Evolutionary conservation across 768 basidiomycete genomes (phyloP), one percentile per base, ranked within the genome.

Genomic region (Xerocomellus chrysenteron): DNA sequence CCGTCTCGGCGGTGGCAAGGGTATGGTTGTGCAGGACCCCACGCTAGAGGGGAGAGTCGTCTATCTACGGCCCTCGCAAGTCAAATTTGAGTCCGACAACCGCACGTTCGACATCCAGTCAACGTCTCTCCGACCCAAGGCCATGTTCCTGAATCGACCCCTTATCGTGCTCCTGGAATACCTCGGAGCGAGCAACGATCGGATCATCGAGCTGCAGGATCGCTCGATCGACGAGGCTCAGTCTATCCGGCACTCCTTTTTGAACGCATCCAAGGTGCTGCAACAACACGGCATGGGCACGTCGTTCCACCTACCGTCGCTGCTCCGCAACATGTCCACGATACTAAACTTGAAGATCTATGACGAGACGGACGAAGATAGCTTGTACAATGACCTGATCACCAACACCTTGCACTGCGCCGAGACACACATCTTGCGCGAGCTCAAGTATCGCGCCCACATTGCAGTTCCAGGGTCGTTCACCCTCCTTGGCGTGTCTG

Each of bases 401-500:
- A 59, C 63, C 37, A 74, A 71, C 0, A 46, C 70, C 11, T 42
- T 83, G 49, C 66, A 70, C 32, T 79, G 70, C 52, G 74, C 72
- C 1, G 73, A 73, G 40, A 78, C 75, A 8, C 78, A 82, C 57
- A 72, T 79, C 11, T 68, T 84, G 32, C 75, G 82, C 7, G 77
- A 79, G 47, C 70, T 84, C 64, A 83, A 83, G 62, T 77, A 78
- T 56, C 74, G 77, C 13, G 82, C 76, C 3, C 77, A 78, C 40
- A 83, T 84, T 33, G 74, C 73, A 1, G 74, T 84, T 5, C 80
- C 81, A 1, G 76, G 70, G 8, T 78, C 76, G 33, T 78, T 68
- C 43, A 83, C 82, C 0, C 68, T 84, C 2, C 76, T 83, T 28
- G 83, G 82, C 0, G 80, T 84, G 16, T 75, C 76, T 8, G 82